A percentile compares a stretch with the other conserved stretches of the same genome.
These are phyloP conservation scores for Spongospora subterranea DNA, from an alignment of 208 protist genomes.

Conservation along the genomic window DNA sequence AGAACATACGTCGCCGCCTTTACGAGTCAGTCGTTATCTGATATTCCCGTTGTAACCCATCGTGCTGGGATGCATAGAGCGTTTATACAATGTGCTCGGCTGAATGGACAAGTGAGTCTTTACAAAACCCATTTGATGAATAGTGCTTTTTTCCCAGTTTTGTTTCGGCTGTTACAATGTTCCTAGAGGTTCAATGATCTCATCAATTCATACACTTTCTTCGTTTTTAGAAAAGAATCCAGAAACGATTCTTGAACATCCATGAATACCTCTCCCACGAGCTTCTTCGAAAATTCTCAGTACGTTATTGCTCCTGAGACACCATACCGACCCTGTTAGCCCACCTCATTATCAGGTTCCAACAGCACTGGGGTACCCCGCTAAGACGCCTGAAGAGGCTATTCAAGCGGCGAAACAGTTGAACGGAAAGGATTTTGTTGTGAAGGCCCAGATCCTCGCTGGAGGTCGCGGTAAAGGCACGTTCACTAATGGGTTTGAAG, in stretches of 20 bases:
- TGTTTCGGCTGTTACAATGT: too few species aligned
- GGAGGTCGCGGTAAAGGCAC: slow-evolving; percentile 97
- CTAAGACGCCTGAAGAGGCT: neutral
- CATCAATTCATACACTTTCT: neutral
- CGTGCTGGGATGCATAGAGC: too few species aligned
- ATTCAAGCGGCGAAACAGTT: slow-evolving; percentile 1
- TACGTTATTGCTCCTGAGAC: neutral
- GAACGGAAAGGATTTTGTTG: slow-evolving; percentile 64
- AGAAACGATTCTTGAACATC: slow-evolving; percentile 56
- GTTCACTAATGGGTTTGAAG: slow-evolving; percentile 94
- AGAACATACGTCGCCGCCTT: too few species aligned
- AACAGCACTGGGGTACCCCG: neutral
- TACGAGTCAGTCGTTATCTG: too few species aligned
- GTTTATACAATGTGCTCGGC: too few species aligned
- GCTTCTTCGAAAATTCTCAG: slow-evolving; percentile 32
- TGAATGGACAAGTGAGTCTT: too few species aligned
- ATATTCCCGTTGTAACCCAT: too few species aligned
- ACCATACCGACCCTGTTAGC: neutral
- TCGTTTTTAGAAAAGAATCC: neutral
- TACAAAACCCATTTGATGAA: too few species aligned
- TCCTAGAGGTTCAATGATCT: too few species aligned
- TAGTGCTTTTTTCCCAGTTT: too few species aligned
- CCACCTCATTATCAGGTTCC: neutral
- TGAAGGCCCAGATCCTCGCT: slow-evolving; percentile 86
- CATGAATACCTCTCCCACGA: slow-evolving; percentile 46